Evolutionary conservation across 73 alveolate species (phyloP), one percentile per base, ranked within the genome.

Genomic region (Stentor roeselii): DNA sequence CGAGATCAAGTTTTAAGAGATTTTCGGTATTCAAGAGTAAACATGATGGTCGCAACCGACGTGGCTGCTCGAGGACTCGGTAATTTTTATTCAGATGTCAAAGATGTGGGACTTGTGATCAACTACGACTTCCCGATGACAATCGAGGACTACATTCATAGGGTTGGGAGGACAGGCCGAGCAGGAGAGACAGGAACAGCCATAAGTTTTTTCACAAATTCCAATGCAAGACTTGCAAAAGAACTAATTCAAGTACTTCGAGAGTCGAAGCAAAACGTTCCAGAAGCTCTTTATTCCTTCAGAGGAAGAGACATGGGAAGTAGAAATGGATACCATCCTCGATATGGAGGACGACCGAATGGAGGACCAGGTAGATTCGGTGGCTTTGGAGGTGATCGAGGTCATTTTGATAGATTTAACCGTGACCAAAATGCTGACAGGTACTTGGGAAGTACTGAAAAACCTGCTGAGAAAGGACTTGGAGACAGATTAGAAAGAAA

Each of bases 41-140:
- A 95, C 67, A 95, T 89, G 88, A 86, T 98, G 82, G 83, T 98
- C 59, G 99, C 99, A 6, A 98, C 99, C 36, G 99, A 98, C 88
- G 91, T 98, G 15, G 99, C 99, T 3, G 98, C 99, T 59, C 87
- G 99, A 88, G 99, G 99, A 15, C 85, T 85, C 36, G 90, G 87
- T 36, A 75, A 15, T 3, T 11, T 58, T 60, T 34, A 60, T 60
- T 6, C 97, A 36, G 99, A 98, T 92, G 90, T 95, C 21, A 93
- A 92, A 61, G 93, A 94, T 86, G 99, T 98, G 6, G 86, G 91
- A 77, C 88, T 95, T 42, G 99, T 98, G 27, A 91, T 98, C 58
- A 98, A 98, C 91, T 97, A 92, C 91, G 96, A 95, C 76, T 93
- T 96, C 87, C 99, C 99, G 3, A 91, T 87, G 75, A 95, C 90